Conservation (phyloP, 1,139 yeast genomes). For the Magnusiomyces tetraspermus region DNA sequence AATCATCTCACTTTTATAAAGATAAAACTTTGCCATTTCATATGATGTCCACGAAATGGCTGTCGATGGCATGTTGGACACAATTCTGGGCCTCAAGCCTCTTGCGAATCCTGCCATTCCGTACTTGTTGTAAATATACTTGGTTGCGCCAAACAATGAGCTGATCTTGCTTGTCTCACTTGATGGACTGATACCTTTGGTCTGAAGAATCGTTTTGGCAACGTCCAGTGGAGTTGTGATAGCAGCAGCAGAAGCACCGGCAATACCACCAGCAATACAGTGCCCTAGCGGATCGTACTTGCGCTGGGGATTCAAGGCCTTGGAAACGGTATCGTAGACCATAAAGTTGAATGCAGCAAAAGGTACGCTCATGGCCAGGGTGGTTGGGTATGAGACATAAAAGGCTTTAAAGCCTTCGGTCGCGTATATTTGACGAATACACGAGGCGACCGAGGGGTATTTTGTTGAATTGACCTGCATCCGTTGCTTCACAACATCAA, state of each 20-base stretch:
- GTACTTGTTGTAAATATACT: conserved; percentile 52
- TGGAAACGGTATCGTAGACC: conserved; percentile 76
- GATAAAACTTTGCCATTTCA: conserved; percentile 85
- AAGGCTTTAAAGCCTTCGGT: conserved; percentile 78
- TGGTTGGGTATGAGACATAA: conserved; percentile 90
- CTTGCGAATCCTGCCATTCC: conserved; percentile 68
- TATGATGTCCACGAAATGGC: conserved; percentile 98
- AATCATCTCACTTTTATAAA: conserved; percentile 20
- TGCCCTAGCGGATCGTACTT: conserved; percentile 83
- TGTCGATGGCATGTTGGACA: conserved; percentile 91
- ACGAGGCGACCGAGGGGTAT: conserved; percentile 30
- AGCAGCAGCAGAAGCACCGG: conserved; percentile 96
- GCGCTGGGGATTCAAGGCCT: conserved; percentile 67
- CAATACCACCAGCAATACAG: conserved; percentile 88
- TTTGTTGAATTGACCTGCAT: conserved; percentile 44
- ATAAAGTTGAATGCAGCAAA: conserved; percentile 94
- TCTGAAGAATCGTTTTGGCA: conserved; percentile 83
- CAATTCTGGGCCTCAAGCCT: conserved; percentile 85
- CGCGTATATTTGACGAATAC: conserved; percentile 45
- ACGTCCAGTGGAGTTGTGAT: conserved; percentile 94
- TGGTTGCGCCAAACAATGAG: conserved; percentile 66
- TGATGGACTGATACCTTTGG: conserved; percentile 35
- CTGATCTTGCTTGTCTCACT: conserved; percentile 48
- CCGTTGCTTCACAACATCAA: conserved; percentile 87
- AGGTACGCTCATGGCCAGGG: conserved; percentile 86